A percentile compares a stretch with the other conserved stretches of the same genome.
Evolutionary conservation across 2,329 filamentous ascomycete species (phyloP).

Genomic region (Bipolaris gigantea): DNA sequence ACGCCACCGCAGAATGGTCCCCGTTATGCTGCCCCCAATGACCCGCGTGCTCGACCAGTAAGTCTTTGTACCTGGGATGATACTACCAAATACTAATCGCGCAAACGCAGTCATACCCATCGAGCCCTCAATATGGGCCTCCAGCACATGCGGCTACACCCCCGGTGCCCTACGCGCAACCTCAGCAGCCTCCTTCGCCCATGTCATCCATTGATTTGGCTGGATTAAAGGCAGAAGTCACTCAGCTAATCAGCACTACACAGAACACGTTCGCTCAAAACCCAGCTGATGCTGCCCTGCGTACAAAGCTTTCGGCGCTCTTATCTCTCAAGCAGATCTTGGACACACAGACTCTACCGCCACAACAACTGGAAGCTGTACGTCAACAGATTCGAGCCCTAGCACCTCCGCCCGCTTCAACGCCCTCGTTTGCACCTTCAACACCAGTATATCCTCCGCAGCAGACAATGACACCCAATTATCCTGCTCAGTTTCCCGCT

Average conservation of each 20-base stretch:
- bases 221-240: conserved; percentile 79
- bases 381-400: conserved; percentile 82
- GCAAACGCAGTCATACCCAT: conserved; percentile 20
- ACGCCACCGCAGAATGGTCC: conserved; percentile 64
- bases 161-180: conserved; percentile 36
- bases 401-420: conserved; percentile 60
- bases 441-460: conserved; percentile 37
- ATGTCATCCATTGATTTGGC: conserved; percentile 50
- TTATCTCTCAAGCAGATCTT: conserved; percentile 81
- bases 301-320: conserved; percentile 80
- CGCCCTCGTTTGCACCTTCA: conserved; percentile 40
- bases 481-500: conserved; percentile 24
- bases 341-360: conserved; percentile 74
- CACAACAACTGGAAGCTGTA: conserved; percentile 80
- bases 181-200: conserved; percentile 34
- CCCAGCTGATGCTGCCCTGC: conserved; percentile 73
- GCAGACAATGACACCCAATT: conserved; percentile 21
- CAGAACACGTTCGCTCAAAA: conserved; percentile 74
- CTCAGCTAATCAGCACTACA: conserved; percentile 72
- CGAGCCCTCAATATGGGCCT: conserved; percentile 33
- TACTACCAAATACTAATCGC: conserved; percentile 8
- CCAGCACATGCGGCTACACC: conserved; percentile 26
- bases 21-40: conserved; percentile 39
- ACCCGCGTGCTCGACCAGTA: conserved; percentile 45
- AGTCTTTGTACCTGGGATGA: neutral